Conservation (phyloP, 2,329 filamentous ascomycete species). For the Talaromyces sp. region DNA sequence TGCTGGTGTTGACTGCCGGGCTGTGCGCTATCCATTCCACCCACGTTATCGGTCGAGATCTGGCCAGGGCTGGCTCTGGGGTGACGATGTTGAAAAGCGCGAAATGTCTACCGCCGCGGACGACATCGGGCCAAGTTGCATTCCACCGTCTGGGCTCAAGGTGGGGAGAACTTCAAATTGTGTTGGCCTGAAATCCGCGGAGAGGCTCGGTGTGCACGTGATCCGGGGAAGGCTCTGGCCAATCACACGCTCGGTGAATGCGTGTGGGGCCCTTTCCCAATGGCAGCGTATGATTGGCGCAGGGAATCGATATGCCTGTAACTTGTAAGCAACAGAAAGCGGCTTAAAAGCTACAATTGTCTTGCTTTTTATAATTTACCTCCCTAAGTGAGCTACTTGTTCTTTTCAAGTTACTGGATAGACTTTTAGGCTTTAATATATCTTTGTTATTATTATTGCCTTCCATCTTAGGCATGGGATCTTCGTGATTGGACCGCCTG, state of each 20-base stretch:
- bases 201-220: neutral
- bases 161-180: neutral
- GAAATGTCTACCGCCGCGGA: neutral
- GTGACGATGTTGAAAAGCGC: neutral
- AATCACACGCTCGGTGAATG: neutral
- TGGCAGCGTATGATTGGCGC: neutral
- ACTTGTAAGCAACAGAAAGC: too few relatives aligned
- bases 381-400: too few relatives aligned
- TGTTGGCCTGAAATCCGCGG: neutral
- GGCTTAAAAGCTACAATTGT: too few relatives aligned
- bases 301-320: too few relatives aligned
- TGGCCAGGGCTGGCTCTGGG: neutral
- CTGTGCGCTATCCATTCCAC: conserved; percentile 4
- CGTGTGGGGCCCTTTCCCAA: neutral
- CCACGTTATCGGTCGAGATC: neutral
- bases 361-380: too few relatives aligned
- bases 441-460: too few relatives aligned
- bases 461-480: too few relatives aligned
- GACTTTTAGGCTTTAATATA: too few relatives aligned
- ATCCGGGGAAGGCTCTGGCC: neutral
- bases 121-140: neutral
- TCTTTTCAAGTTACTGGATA: too few relatives aligned
- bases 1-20: neutral
- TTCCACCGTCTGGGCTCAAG: neutral
- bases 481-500: too few relatives aligned